Evolutionary conservation across 108 stramenopile genomes (phyloP).

Genomic region (Cyclotella baltica): DNA sequence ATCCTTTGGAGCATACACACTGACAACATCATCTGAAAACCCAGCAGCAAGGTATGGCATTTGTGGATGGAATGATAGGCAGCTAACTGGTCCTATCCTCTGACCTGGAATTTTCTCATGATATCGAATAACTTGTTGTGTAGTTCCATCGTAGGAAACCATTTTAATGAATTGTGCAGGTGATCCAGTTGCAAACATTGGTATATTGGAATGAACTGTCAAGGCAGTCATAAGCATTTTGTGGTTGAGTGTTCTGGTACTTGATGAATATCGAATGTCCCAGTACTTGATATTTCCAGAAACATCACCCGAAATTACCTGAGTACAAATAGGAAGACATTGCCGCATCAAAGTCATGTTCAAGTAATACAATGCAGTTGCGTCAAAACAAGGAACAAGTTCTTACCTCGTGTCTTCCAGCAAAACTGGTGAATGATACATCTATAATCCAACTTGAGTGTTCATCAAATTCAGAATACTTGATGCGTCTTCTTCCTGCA

Average conservation of each 20-base stretch:
- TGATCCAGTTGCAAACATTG: conserved; percentile 91
- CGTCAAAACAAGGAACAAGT: neutral
- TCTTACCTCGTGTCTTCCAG: conserved; percentile 64
- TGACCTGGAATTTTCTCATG: conserved; percentile 93
- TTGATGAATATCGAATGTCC: conserved; percentile 86
- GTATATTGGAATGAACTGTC: conserved; percentile 88
- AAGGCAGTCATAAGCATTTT: conserved; percentile 95
- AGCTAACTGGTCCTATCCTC: conserved; percentile 93
- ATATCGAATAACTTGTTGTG: conserved; percentile 89
- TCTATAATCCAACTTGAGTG: conserved; percentile 90
- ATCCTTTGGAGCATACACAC: conserved; percentile 64
- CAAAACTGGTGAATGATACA: conserved; percentile 73
- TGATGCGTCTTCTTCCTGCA: conserved; percentile 27
- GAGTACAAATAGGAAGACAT: conserved; percentile 17
- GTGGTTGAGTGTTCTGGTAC: conserved; percentile 70
- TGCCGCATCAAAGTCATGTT: conserved; percentile 29
- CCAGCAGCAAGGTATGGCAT: conserved; percentile 93
- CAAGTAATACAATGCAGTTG: no score
- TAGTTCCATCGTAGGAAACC: conserved; percentile 84
- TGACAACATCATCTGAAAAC: conserved; percentile 79
- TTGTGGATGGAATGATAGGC: conserved; percentile 94
- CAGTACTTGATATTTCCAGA: conserved; percentile 90
- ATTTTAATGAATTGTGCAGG: conserved; percentile 96
- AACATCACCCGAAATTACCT: conserved; percentile 89
- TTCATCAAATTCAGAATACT: conserved; percentile 59